Percentiles rank a stretch among this genome's conserved stretches.
Conservation (phyloP, 768 basidiomycete species). For the Harrya chromipes region DNA sequence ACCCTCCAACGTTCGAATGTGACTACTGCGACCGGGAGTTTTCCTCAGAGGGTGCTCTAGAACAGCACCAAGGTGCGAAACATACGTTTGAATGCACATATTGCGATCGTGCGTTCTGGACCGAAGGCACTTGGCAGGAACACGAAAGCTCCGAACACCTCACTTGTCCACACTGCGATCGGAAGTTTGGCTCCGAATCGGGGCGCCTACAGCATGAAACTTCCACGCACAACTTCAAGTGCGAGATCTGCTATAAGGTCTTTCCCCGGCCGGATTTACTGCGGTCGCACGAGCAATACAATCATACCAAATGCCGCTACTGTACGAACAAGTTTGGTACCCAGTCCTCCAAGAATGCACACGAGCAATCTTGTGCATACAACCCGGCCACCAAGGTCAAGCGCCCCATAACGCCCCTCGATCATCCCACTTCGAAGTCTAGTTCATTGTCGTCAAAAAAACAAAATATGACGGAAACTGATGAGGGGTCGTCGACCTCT, state of each 20-base stretch:
- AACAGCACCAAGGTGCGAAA: constrained; percentile 10
- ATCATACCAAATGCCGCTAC: constrained; percentile 5
- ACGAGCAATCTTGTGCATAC: constrained; percentile 2
- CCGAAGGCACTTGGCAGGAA: not conserved
- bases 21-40: constrained; percentile 10
- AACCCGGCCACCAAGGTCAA: constrained; percentile 2
- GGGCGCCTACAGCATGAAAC: not conserved
- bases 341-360: not conserved
- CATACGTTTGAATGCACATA: constrained; percentile 9
- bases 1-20: constrained; percentile 4
- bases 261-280: not conserved
- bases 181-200: not conserved
- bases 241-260: not conserved
- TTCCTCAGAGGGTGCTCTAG: not conserved
- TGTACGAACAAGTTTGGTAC: not conserved
- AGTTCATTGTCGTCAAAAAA: not conserved
- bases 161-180: not conserved
- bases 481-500: no score
- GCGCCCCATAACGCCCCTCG: not conserved
- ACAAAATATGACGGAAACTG: not conserved
- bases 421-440: not conserved
- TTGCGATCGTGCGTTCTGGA: constrained; percentile 1
- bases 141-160: not conserved
- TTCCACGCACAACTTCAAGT: not conserved
- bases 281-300: not conserved